Evolutionary conservation across 1,284 basidiomycete genomes (phyloP), one percentile per base, ranked within the genome.

Genomic region (Pseudozyma thailandica): DNA sequence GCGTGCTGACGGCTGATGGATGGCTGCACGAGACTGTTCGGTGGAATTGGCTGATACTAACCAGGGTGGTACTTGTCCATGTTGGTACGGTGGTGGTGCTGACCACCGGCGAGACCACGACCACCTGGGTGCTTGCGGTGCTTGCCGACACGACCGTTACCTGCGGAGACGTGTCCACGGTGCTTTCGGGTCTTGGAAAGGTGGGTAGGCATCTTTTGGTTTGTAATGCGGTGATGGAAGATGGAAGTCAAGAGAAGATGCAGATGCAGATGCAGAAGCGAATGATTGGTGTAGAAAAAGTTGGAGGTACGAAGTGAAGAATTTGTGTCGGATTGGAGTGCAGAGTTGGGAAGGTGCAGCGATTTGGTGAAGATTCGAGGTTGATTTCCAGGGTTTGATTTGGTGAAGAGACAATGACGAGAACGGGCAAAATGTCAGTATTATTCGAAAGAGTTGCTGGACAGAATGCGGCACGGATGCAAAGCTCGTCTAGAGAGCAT

Each of bases 31-130:
- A 20, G 27, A 15, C 31, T 33, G 23, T 37, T 28, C 13, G 15
- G 26, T 42, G n/a, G n/a, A 8, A 4, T 26, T 21, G 27, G 39
- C 6, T 3, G 59, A 72, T 68, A 77, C 75, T 74, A 65, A 77
- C 75, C 78, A 64, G 80, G 79, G 68, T 82, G 81, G 79, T 82
- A 82, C 78, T 81, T 82, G 80, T 82, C 81, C 64, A 82, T 80
- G 79, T 82, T 83, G 82, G 86, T 88, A 69, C 95, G 88, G 90
- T 98, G 96, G 88, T 98, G 95, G 88, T 98, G 95, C 87, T 91
- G 89, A 90, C 96, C 95, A 94, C 95, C 96, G 87, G 95, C 95
- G 35, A 98, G 91, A 97, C 95, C 95, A 86, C 95, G 92, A 93
- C 95, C 95, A 88, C 95, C 95, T 68, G 96, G 96, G 84, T 96